These are phyloP conservation scores for Leishmania turanica DNA, from an alignment of 208 protist genomes.

Conservation along the genomic window DNA sequence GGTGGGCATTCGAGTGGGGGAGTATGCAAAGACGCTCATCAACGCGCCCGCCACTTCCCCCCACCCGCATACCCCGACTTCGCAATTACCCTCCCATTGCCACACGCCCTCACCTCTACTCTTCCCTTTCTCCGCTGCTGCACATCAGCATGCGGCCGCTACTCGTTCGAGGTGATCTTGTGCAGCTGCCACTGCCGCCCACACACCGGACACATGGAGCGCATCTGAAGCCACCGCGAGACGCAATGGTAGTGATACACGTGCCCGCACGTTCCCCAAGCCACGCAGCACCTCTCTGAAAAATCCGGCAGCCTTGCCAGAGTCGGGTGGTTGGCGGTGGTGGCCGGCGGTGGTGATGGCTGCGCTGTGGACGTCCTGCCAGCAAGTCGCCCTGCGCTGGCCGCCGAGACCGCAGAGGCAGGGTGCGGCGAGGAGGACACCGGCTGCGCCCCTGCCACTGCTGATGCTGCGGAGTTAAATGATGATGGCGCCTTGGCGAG, in stretches of 20 bases:
- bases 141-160: neutral
- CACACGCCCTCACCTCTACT: neutral
- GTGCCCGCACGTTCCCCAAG: slow-evolving; percentile 88
- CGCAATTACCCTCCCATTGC: neutral
- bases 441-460: neutral
- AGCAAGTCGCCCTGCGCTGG: neutral
- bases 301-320: slow-evolving; percentile 18
- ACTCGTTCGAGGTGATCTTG: slow-evolving; percentile 50
- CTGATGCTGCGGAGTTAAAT: neutral
- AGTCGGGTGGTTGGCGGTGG: neutral
- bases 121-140: neutral
- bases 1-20: neutral
- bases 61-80: neutral
- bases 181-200: slow-evolving; percentile 51
- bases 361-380: neutral
- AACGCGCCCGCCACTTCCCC: neutral
- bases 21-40: neutral
- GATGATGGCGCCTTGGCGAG: neutral
- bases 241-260: slow-evolving; percentile 82
- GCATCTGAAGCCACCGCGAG: slow-evolving; percentile 51
- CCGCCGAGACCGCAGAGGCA: neutral
- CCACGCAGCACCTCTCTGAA: slow-evolving; percentile 58
- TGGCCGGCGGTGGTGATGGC: neutral
- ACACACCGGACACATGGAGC: slow-evolving; percentile 64
- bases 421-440: neutral